Evolutionary conservation across 441 rosid genomes (phyloP).

Genomic region (Macaranga tanarius): DNA sequence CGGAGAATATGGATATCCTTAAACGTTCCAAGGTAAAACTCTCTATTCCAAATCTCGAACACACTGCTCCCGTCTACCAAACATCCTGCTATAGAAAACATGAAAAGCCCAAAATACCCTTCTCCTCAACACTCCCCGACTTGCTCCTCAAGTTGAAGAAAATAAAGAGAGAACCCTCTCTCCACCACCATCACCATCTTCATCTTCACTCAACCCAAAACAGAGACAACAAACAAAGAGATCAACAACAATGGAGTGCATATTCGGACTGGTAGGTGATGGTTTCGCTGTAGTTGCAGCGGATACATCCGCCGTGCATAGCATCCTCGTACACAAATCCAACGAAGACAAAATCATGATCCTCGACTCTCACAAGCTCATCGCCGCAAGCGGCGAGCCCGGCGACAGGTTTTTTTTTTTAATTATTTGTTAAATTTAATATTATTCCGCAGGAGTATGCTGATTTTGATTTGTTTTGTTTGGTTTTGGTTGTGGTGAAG

Average conservation of each 20-base stretch:
- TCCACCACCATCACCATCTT: too few species aligned
- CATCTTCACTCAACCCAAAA: too few species aligned
- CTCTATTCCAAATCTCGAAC: background rate
- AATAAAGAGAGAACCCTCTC: too few species aligned
- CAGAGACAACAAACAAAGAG: background rate
- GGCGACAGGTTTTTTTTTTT: constrained; percentile 67
- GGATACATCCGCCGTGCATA: constrained; percentile 93
- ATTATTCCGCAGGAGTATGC: background rate
- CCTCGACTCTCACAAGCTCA: constrained; percentile 93
- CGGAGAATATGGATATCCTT: background rate
- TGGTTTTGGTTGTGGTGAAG: constrained; percentile 26
- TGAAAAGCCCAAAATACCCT: constrained; percentile 21
- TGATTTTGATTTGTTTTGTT: too few species aligned
- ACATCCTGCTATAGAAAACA: too few species aligned
- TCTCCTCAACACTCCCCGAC: constrained; percentile 1
- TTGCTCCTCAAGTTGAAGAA: constrained; percentile 24
- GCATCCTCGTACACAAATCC: constrained; percentile 88
- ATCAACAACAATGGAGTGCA: constrained; percentile 68
- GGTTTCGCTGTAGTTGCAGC: constrained; percentile 83
- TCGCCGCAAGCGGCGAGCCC: constrained; percentile 97
- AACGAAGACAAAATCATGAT: constrained; percentile 96
- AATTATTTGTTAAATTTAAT: background rate
- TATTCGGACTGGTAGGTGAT: constrained; percentile 82
- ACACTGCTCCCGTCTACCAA: background rate
- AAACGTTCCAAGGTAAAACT: background rate